These are phyloP conservation scores for Fraxinus floribunda DNA, from an alignment of 305 asterid genomes.

Conservation along the genomic window DNA sequence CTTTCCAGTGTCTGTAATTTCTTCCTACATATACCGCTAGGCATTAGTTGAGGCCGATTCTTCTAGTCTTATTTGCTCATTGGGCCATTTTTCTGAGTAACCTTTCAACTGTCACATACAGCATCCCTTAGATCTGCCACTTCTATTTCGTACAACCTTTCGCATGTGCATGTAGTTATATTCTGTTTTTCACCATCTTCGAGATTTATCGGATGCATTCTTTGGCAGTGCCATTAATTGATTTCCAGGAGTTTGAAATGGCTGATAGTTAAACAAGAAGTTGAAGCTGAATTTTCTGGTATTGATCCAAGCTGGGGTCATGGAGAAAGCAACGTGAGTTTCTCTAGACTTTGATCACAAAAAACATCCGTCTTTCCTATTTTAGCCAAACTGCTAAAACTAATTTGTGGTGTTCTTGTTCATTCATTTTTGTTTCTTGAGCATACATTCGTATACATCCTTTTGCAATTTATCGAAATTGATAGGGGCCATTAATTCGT, in stretches of 20 bases:
- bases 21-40: neutral
- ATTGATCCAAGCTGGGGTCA: neutral
- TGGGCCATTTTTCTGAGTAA: neutral
- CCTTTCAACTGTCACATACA: neutral
- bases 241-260: neutral
- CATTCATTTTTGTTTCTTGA: neutral
- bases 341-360: neutral
- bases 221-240: neutral
- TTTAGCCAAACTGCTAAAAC: neutral
- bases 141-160: neutral
- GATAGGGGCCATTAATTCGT: conserved; percentile 2
- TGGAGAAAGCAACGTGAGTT: conserved; percentile 6
- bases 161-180: neutral
- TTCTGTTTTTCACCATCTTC: neutral
- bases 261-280: conserved; percentile 59
- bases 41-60: neutral
- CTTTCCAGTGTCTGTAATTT: conserved; percentile 8
- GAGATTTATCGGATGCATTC: neutral
- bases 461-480: neutral
- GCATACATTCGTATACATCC: neutral
- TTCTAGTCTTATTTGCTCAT: neutral
- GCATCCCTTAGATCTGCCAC: neutral
- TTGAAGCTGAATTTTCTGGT: conserved; percentile 61
- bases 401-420: neutral
- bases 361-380: neutral